Evolutionary conservation across 768 basidiomycete genomes (phyloP), one percentile per base, ranked within the genome.

Genomic region (Xerocomellus amylosporus): DNA sequence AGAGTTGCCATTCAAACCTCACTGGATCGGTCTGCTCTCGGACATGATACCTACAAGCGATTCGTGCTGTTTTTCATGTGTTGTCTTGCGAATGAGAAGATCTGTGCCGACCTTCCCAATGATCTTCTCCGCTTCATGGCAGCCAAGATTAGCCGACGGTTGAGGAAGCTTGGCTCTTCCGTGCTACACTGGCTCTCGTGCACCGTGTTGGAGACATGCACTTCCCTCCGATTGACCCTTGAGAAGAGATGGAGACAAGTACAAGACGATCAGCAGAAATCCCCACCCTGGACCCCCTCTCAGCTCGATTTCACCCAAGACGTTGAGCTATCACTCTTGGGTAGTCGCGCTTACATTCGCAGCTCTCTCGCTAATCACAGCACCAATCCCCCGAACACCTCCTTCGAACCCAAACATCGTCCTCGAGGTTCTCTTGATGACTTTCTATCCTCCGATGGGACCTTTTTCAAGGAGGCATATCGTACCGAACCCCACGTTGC

Each of bases 1-100:
- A 76, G 80, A 9, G 76, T 83, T 4, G 70, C 72, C 1, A 57
- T 79, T 24, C 79, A 80, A 58, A 76, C 71, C 0, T 69, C 74
- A 0, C 62, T 74, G 24, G 56, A 48, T 22, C 61, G 54, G 36
- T 59, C 60, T 43, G 40, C 22, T 31, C n/a, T 50, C 7, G 62
- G 59, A 4, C 45, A 22, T 5, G 40, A 26, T 7, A 39, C 58
- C 5, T 75, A 75, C 62, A 75, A 75, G 39, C 45, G 31, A 4
- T 74, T 74, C 58, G 67, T 73, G 40, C n/a, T 70, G 0, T 74
- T 66, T 49, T 64, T 73, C 53, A 56, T 69, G 58, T 44, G 62
- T 22, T 5, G 38, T 12, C 33, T 73, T 30, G 51, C 63, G 0
- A 39, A 51, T 9, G 47, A 55, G 13, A 52, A 49, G 9, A 7